Evolutionary conservation across 2,329 filamentous ascomycete species (phyloP).

Genomic region (Colletotrichum sp.): DNA sequence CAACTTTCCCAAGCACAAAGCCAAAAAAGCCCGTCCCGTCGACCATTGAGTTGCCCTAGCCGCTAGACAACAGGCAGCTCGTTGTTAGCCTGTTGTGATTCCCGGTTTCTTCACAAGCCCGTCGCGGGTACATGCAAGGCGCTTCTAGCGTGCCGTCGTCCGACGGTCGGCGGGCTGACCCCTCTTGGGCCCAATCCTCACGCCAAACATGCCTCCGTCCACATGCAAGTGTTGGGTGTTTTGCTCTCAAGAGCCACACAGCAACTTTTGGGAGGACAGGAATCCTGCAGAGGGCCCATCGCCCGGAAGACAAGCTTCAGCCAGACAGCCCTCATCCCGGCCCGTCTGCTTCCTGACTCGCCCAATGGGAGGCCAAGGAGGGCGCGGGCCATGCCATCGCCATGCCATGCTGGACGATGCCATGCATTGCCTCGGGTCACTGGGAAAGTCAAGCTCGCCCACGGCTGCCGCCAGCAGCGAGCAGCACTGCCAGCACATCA

Average conservation of each 20-base stretch:
- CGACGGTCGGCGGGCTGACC: background rate
- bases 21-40: background rate
- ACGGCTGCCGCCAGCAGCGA: background rate
- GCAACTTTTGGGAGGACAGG: background rate
- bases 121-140: background rate
- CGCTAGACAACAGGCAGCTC: background rate
- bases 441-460: background rate
- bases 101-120: background rate
- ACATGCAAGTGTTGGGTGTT: slow-evolving; percentile 12
- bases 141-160: slow-evolving; percentile 18
- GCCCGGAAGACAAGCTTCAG: slow-evolving; percentile 12
- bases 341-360: slow-evolving; percentile 5
- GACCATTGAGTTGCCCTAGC: background rate
- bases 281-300: slow-evolving; percentile 4
- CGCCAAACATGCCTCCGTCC: background rate
- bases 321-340: slow-evolving; percentile 13
- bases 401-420: background rate
- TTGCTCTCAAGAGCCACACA: background rate
- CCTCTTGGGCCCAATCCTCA: background rate
- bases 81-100: background rate
- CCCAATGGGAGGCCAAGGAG: background rate
- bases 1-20: background rate
- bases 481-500: background rate
- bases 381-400: background rate
- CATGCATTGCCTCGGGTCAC: slow-evolving; percentile 13